Conservation (phyloP, 1,284 basidiomycete species). For the Rhodotorula sp. region DNA sequence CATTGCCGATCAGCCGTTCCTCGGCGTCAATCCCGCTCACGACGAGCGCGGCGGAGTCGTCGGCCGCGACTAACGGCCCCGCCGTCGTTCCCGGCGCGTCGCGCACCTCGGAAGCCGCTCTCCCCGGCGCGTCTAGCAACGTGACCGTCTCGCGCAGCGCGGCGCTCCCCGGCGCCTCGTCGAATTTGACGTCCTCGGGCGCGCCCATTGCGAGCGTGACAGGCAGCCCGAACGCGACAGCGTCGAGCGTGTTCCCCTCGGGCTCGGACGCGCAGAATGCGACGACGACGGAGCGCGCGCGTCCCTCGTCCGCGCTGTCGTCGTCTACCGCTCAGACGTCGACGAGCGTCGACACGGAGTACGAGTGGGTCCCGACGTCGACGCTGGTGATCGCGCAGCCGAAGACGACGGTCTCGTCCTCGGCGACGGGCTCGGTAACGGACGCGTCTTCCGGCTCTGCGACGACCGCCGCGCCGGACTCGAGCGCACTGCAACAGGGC, state of each 20-base stretch:
- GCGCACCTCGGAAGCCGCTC: background rate
- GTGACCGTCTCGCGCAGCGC: background rate
- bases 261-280: conserved; percentile 2
- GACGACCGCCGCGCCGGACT: background rate
- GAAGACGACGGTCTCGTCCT: background rate
- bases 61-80: background rate
- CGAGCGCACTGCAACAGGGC: conserved; percentile 19
- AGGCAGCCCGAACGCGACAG: background rate
- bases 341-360: conserved; percentile 12
- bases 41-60: background rate
- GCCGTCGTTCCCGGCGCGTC: background rate
- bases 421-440: background rate
- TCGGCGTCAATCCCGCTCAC: background rate
- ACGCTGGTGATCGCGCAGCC: conserved; percentile 25
- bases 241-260: conserved; percentile 2
- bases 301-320: background rate
- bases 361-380: conserved; percentile 39
- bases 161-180: background rate
- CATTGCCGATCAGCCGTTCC: background rate
- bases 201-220: background rate
- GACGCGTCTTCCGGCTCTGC: background rate
- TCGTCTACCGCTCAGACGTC: background rate
- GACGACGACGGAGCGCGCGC: background rate
- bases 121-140: background rate
- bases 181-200: background rate